Evolutionary conservation across 2,329 filamentous ascomycete species (phyloP).

Genomic region (Fusarium continuum): DNA sequence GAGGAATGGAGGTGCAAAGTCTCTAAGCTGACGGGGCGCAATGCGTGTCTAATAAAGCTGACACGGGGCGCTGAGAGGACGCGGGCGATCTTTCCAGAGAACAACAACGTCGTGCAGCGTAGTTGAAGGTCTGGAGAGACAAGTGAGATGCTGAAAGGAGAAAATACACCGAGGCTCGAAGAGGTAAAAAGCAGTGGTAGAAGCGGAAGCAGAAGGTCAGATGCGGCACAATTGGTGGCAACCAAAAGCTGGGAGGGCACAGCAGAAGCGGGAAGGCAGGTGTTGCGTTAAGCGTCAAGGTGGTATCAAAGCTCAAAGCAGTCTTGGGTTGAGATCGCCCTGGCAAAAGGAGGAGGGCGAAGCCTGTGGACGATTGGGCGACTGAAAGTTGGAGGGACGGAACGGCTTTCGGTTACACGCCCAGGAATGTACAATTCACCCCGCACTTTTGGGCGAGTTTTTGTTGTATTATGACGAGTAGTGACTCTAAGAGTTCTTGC

Average conservation of each 20-base stretch:
- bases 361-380: constrained; percentile 35
- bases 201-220: constrained; percentile 39
- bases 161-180: constrained; percentile 31
- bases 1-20: constrained; percentile 25
- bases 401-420: constrained; percentile 42
- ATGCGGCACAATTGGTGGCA: constrained; percentile 39
- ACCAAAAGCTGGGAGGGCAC: constrained; percentile 36
- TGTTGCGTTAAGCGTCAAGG: constrained; percentile 28
- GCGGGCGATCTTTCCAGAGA: constrained; percentile 25
- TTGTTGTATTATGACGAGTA: constrained; percentile 26
- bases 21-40: constrained; percentile 13
- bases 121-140: constrained; percentile 25
- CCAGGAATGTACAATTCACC: constrained; percentile 38
- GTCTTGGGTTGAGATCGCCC: constrained; percentile 37
- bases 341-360: constrained; percentile 31
- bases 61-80: constrained; percentile 27
- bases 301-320: constrained; percentile 24
- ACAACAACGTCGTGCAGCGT: constrained; percentile 20
- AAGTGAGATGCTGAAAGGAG: constrained; percentile 30
- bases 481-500: background rate
- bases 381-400: constrained; percentile 43
- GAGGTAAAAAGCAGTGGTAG: constrained; percentile 25
- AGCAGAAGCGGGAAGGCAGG: constrained; percentile 39
- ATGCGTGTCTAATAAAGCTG: constrained; percentile 29
- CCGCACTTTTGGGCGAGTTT: constrained; percentile 40